A percentile compares a stretch with the other conserved stretches of the same genome.
Evolutionary conservation across 1,284 basidiomycete species (phyloP).

Genomic region (Leccinum laetum): DNA sequence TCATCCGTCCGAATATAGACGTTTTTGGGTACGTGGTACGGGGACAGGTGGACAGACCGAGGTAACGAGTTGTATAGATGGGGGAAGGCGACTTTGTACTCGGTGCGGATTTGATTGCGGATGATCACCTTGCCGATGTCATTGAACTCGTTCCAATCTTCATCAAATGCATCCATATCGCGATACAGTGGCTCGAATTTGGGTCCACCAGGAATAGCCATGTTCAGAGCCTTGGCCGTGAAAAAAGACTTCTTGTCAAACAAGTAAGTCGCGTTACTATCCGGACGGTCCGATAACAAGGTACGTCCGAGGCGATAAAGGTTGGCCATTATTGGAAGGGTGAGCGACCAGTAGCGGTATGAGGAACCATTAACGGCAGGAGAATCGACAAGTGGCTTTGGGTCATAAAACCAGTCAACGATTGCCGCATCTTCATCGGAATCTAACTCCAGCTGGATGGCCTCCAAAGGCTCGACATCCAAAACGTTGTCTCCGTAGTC

Average conservation of each 20-base stretch:
- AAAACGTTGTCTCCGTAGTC: constrained; percentile 99
- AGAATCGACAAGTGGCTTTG: constrained; percentile 91
- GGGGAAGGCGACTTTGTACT: constrained; percentile 99
- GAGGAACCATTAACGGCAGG: constrained; percentile 89
- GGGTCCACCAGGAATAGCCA: constrained; percentile 98
- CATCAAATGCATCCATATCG: constrained; percentile 97
- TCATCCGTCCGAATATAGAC: constrained; percentile 99
- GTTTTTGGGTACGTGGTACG: constrained; percentile 95
- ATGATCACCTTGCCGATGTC: constrained; percentile 99
- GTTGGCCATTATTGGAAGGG: constrained; percentile 95
- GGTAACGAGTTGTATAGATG: constrained; percentile 99
- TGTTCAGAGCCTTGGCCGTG: constrained; percentile 97
- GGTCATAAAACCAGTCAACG: constrained; percentile 99
- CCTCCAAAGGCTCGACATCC: constrained; percentile 97
- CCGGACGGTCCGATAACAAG: constrained; percentile 89
- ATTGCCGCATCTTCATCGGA: constrained; percentile 94
- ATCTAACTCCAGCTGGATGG: constrained; percentile 97
- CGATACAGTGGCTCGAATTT: constrained; percentile 96
- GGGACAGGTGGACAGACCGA: constrained; percentile 89
- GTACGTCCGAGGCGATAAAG: constrained; percentile 95
- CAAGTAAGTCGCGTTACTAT: constrained; percentile 88
- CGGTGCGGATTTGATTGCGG: constrained; percentile 94
- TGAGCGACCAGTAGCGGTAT: constrained; percentile 92
- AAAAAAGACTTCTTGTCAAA: constrained; percentile 99
- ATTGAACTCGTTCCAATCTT: constrained; percentile 99